Conservation (phyloP, 2,329 filamentous ascomycete genomes). For the Alternaria postmessia region DNA sequence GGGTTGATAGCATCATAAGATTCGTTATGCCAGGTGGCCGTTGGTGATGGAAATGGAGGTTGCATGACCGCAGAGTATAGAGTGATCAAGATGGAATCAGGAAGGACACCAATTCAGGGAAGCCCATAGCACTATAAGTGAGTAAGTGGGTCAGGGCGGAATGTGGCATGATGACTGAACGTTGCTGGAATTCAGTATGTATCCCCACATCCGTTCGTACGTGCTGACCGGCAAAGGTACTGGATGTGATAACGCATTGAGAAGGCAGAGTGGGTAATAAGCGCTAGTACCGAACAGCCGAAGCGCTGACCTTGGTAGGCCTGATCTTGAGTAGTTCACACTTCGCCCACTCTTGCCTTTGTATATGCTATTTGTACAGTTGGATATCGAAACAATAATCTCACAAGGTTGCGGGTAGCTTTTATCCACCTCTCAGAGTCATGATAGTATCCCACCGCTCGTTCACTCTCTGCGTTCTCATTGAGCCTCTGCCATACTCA, state of each 20-base stretch:
- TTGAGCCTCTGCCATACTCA: neutral
- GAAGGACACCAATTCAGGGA: neutral
- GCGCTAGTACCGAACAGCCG: neutral
- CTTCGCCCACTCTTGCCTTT: neutral
- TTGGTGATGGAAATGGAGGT: slow-evolving; percentile 11
- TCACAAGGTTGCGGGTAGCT: neutral
- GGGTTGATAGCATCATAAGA: slow-evolving; percentile 8
- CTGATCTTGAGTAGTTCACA: neutral
- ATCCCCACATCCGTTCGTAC: neutral
- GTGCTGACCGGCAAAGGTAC: neutral
- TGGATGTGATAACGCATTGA: neutral
- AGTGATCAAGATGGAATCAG: neutral
- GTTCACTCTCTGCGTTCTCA: neutral
- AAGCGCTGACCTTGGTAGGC: neutral
- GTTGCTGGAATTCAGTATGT: neutral
- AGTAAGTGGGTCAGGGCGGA: neutral
- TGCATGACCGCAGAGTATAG: neutral
- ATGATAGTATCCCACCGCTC: neutral
- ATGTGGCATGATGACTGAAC: neutral
- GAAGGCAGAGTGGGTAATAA: neutral
- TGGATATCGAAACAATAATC: neutral
- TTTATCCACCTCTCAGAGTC: neutral
- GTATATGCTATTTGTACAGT: neutral
- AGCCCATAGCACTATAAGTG: neutral
- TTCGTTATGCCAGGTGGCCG: slow-evolving; percentile 23